Evolutionary conservation across 2,329 filamentous ascomycete genomes (phyloP).

Genomic region (Emydomyces testavorans): DNA sequence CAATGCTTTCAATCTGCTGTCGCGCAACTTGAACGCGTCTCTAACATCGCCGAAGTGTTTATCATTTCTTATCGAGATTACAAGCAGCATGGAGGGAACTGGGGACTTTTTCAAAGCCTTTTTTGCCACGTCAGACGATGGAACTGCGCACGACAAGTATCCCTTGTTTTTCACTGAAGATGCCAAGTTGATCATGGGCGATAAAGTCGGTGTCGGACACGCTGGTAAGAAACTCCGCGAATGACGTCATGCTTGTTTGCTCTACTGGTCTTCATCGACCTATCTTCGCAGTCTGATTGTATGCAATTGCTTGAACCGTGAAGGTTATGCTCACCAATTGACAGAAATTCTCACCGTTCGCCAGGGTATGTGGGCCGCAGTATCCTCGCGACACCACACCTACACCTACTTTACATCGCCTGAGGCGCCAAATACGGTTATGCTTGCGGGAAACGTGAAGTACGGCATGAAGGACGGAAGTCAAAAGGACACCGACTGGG

Average conservation of each 20-base stretch:
- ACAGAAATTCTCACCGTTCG: conserved; percentile 38
- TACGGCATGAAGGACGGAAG: conserved; percentile 44
- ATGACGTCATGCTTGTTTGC: conserved; percentile 1
- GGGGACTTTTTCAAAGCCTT: conserved; percentile 19
- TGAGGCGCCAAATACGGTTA: conserved; percentile 14
- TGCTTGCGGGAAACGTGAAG: conserved; percentile 29
- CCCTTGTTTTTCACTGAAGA: conserved; percentile 38
- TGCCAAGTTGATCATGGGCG: conserved; percentile 44
- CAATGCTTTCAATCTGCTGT: not conserved
- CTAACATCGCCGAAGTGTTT: not conserved
- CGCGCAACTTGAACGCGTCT: too few relatives aligned
- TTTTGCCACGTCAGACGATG: conserved; percentile 24
- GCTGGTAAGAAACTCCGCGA: conserved; percentile 28
- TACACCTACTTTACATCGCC: conserved; percentile 41
- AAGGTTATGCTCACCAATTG: not conserved
- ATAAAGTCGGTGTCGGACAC: conserved; percentile 36
- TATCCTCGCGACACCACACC: conserved; percentile 38
- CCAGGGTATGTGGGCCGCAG: conserved; percentile 44
- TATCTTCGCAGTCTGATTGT: not conserved
- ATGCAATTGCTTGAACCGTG: not conserved
- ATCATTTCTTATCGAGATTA: too few relatives aligned
- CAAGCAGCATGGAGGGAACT: conserved; percentile 5
- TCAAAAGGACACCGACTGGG: conserved; percentile 41
- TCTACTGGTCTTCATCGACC: not conserved
- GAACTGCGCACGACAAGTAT: conserved; percentile 41